Evolutionary conservation across 352 stramenopile genomes (phyloP), one percentile per base, ranked within the genome.

Genomic region (Aphanomyces cochlioides): DNA sequence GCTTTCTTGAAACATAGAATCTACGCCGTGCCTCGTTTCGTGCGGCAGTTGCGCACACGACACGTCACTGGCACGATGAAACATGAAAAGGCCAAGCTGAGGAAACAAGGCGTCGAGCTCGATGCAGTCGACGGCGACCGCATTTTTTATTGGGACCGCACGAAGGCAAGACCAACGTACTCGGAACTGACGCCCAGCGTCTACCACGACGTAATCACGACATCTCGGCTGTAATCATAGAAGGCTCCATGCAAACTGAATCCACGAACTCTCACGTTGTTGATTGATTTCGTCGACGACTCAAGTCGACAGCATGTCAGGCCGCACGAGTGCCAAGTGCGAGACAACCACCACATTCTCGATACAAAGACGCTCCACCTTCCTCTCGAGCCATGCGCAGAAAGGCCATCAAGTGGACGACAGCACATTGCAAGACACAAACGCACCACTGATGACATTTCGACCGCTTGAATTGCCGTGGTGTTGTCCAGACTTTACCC

Each of bases 61-160:
- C 81, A 83, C 39, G 82, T 96, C 59, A 97, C 91, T 0, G 86
- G 87, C 1, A 97, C 91, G 38, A 93, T 97, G 81, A 97, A 97
- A 76, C 89, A 96, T 40, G 83, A 96, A 69, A 97, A 97, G 76
- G 87, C 88, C 5, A 91, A 93, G 72, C 78, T 97, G 6, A 79
- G 87, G 15, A 90, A 85, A 47, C 75, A 96, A 40, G 89, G 87
- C 39, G 86, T 92, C 39, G 84, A 94, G 41, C 78, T 87, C n/a
- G 78, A 76, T 7, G 61, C 79, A 28, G 74, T 95, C 53, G 59
- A 67, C 28, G 34, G 37, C 1, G 85, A 93, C 71, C 75, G 74
- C 12, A 72, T 91, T 39, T 93, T 82, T 79, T 80, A 78, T 38
- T 88, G 80, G 47, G 80, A 87, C 68, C 15, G 15, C 17, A 45